These are phyloP conservation scores for Fusarium staphyleae DNA, from an alignment of 2,329 filamentous ascomycete species.

Conservation along the genomic window DNA sequence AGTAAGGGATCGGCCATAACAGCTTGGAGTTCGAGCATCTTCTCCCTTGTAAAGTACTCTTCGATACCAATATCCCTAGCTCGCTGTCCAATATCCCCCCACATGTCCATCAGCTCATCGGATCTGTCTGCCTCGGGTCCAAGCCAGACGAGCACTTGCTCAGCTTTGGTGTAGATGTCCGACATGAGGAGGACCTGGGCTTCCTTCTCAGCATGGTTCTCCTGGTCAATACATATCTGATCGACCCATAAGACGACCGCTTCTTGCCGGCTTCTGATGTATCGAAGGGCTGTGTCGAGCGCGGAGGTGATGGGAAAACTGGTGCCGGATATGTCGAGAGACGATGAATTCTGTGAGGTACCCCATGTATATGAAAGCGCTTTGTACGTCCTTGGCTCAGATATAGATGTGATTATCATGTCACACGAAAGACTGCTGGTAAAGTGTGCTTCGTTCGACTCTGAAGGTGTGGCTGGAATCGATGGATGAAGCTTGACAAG, in stretches of 20 bases:
- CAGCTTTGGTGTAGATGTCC: background rate
- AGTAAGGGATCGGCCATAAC: background rate
- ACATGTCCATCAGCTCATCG: conserved; percentile 3
- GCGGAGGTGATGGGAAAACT: background rate
- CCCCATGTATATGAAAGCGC: conserved; percentile 7
- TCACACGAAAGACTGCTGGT: background rate
- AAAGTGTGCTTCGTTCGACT: background rate
- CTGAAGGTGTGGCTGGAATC: background rate
- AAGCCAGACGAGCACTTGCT: conserved; percentile 3
- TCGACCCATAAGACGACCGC: background rate
- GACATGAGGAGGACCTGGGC: conserved; percentile 7
- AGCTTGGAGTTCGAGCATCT: background rate
- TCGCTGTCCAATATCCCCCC: background rate
- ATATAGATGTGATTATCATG: background rate
- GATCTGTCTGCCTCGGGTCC: background rate
- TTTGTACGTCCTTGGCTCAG: background rate
- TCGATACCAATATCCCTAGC: background rate
- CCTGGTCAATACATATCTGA: conserved; percentile 3
- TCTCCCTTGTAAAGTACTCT: background rate
- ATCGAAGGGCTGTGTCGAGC: background rate
- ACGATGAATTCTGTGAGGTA: background rate
- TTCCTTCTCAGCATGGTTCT: background rate
- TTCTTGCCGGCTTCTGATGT: background rate
- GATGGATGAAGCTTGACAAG: background rate
- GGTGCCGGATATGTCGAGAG: background rate